phyloP scores from a whole-genome alignment of 2,329 filamentous ascomycete genomes.

The Colletotrichum trifolii region DNA sequence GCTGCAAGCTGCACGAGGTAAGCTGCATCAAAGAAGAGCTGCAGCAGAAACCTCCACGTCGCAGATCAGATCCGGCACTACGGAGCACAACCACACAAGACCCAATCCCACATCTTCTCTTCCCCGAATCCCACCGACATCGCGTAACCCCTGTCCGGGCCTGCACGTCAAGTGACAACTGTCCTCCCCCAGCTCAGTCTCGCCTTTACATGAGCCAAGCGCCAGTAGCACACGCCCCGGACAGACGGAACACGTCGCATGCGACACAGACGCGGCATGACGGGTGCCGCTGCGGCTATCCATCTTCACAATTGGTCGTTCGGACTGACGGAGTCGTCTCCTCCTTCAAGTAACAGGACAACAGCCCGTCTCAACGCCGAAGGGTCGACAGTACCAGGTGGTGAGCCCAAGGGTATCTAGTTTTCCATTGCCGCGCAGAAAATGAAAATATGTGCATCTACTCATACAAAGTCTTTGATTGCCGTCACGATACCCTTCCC shows the following conservation, averaged over 20 bases:
- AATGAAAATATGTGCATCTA: constrained; percentile 18
- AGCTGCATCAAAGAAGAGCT: neutral
- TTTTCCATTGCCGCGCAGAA: constrained; percentile 20
- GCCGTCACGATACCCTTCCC: constrained; percentile 26
- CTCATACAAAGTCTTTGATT: constrained; percentile 32
- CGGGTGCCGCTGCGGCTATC: too few relatives aligned
- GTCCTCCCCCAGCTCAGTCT: constrained; percentile 1
- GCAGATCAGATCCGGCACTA: constrained; percentile 15
- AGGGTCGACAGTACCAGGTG: too few relatives aligned
- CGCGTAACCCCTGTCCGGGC: neutral
- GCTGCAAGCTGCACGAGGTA: neutral
- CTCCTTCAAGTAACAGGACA: too few relatives aligned
- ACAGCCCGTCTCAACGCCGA: too few relatives aligned
- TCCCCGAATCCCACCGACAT: neutral
- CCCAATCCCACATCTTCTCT: constrained; percentile 1
- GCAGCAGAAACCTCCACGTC: neutral
- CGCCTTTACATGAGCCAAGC: neutral
- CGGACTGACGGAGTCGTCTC: neutral
- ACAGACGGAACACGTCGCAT: constrained; percentile 16
- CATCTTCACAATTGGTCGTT: too few relatives aligned
- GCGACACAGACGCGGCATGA: constrained; percentile 2
- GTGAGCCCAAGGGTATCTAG: constrained; percentile 24
- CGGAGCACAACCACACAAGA: neutral
- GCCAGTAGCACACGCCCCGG: constrained; percentile 2
- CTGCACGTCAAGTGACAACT: constrained; percentile 24